Evolutionary conservation across 2,329 filamentous ascomycete genomes (phyloP), one percentile per base, ranked within the genome.

Genomic region (Exophiala lecanii-corni): DNA sequence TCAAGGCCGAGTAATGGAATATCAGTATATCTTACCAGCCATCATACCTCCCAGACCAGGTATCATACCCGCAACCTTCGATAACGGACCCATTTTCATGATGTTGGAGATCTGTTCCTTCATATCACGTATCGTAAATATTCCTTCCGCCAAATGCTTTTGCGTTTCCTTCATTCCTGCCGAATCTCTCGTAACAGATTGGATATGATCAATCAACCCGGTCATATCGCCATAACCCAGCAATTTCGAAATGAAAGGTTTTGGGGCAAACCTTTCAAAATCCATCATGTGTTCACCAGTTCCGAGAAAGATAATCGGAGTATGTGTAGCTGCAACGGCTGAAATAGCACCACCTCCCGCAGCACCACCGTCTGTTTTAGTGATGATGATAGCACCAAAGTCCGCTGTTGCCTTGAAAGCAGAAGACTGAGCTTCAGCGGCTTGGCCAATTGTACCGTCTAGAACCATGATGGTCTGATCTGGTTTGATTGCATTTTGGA

Each of bases 401-500:
- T 96, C 88, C 23, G 92, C 89, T 0, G 89, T 87, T 54, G 94
- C 89, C 65, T 98, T 98, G 79, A 98, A 98, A 0, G 92, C 92
- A 58, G 94, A 84, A 39, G 88, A 89, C 63, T 98, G 92, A 2
- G 86, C 81, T 67, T 98, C 92, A 5, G 92, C 92, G 55, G 92
- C 86, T 62, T 98, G 92, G 62, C 92, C 92, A 55, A 98, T 98
- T 23, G 87, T 94, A 18, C 91, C 86, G 64, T 98, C 92, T 19
- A 98, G 77, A 9, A 98, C 92, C 84, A 98, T 94, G 67, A 98
- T 94, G 0, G 92, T 98, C 71, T 98, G 91, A 61, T 98, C 88
- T 0, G 92, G 89, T 40, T 79, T 81, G 34, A 98, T 86, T 1
- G 92, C 92, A 9, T 76, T 75, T 62, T 98, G 92, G 47, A 98